These are phyloP conservation scores for Hysterangium stoloniferum DNA, from an alignment of 768 basidiomycete genomes.

Conservation along the genomic window DNA sequence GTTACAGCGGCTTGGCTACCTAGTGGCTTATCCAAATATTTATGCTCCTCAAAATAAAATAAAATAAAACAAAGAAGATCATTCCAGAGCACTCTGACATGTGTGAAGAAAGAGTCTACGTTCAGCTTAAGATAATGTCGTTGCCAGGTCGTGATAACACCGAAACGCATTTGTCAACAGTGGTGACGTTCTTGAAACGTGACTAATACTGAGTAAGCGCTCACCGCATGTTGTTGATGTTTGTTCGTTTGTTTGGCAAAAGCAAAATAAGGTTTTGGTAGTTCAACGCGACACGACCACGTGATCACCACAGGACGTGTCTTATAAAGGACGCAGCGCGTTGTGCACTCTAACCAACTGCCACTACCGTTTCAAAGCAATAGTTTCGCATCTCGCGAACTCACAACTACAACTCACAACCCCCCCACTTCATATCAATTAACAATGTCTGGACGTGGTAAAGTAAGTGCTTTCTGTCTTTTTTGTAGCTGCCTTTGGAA, in stretches of 20 bases:
- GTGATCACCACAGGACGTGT: background rate
- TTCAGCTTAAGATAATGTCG: no score
- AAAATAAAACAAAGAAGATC: no score
- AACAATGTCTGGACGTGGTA: slow-evolving; percentile 69
- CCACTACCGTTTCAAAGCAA: background rate
- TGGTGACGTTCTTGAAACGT: no score
- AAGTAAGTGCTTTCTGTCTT: slow-evolving; percentile 32
- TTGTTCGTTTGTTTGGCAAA: slow-evolving; percentile 9
- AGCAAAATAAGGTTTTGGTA: slow-evolving; percentile 10
- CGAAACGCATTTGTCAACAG: no score
- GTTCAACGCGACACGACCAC: slow-evolving; percentile 3
- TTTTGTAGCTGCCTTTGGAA: background rate
- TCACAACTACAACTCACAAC: background rate
- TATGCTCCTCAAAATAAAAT: no score
- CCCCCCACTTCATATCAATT: background rate
- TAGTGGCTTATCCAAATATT: no score
- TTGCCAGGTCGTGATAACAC: no score
- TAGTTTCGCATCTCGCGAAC: background rate
- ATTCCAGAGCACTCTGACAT: no score
- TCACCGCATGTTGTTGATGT: no score
- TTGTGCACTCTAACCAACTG: background rate
- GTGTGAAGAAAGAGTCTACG: no score
- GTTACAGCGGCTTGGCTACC: no score
- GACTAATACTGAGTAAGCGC: no score
- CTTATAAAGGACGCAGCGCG: slow-evolving; percentile 6